These are phyloP conservation scores for Actinomortierella ambigua DNA, from an alignment of 371 early-diverging fungal species.

Conservation along the genomic window DNA sequence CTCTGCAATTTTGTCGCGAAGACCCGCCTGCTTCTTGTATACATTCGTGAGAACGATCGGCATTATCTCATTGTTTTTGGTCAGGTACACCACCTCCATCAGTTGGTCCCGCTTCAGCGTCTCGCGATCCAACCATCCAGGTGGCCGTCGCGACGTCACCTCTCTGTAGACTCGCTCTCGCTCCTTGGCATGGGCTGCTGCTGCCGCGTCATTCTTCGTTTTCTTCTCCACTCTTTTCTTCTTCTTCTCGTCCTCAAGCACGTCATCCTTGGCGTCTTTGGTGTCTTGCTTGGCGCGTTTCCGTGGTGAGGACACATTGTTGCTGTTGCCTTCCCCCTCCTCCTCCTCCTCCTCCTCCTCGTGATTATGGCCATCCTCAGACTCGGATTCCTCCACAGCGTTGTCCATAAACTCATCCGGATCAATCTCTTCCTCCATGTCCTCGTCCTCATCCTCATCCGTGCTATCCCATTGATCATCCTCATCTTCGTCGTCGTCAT, in stretches of 20 bases:
- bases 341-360: not conserved
- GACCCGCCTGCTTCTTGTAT: constrained; percentile 7
- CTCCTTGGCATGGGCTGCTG: constrained; percentile 9
- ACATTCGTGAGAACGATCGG: constrained; percentile 16
- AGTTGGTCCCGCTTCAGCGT: constrained; percentile 18
- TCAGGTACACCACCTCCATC: constrained; percentile 11
- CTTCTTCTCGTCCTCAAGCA: constrained; percentile 12
- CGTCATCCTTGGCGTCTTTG: not conserved
- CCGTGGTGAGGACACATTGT: too few species aligned
- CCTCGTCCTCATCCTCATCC: constrained; percentile 52
- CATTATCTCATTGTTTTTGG: constrained; percentile 4
- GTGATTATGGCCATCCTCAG: too few species aligned
- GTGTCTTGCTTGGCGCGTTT: too few species aligned
- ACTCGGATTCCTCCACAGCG: constrained; percentile 46
- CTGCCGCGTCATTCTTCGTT: constrained; percentile 8
- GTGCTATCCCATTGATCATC: constrained; percentile 59
- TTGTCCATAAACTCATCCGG: constrained; percentile 54
- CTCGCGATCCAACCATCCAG: constrained; percentile 42
- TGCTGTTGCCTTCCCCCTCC: not conserved
- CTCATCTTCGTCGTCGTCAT: constrained; percentile 22
- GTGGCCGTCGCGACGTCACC: constrained; percentile 12
- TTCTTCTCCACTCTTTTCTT: not conserved
- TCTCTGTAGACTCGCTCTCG: constrained; percentile 12
- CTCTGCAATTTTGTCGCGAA: constrained; percentile 15
- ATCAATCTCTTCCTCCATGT: constrained; percentile 52